Percentiles rank a stretch among this genome's conserved stretches.
These are phyloP conservation scores for Penicillium sp. DNA, from an alignment of 2,329 filamentous ascomycete species.

Conservation along the genomic window DNA sequence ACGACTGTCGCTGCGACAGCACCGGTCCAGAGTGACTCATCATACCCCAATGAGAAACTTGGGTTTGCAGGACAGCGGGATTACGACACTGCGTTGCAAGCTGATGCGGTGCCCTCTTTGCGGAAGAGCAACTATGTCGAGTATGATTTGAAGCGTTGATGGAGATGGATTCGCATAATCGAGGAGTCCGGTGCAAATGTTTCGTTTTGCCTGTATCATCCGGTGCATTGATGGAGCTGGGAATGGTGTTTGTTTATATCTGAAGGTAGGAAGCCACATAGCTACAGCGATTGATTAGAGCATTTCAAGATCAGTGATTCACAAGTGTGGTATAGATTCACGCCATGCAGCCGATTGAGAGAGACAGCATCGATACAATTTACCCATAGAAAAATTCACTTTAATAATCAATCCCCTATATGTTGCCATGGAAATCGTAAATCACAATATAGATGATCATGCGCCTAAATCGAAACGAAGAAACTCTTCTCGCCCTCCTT, in stretches of 20 bases:
- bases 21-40: constrained; percentile 11
- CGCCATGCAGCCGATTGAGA: too few relatives aligned
- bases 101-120: constrained; percentile 22
- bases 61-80: constrained; percentile 43
- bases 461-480: constrained; percentile 42
- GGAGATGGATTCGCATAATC: background rate
- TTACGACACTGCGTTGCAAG: constrained; percentile 28
- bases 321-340: too few relatives aligned
- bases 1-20: constrained; percentile 14
- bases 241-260: too few relatives aligned
- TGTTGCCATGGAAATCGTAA: too few relatives aligned
- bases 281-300: too few relatives aligned
- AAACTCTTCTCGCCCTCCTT: constrained; percentile 53
- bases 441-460: background rate
- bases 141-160: constrained; percentile 34
- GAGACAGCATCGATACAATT: too few relatives aligned
- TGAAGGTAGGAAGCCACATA: too few relatives aligned
- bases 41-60: constrained; percentile 42
- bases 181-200: too few relatives aligned
- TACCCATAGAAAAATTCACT: too few relatives aligned
- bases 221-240: constrained; percentile 4
- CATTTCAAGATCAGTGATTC: too few relatives aligned
- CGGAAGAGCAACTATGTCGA: constrained; percentile 40
- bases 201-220: background rate
- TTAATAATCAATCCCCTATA: too few relatives aligned